phyloP scores from a whole-genome alignment of 345 rosid species.

The Gossypium rotundifolium region DNA sequence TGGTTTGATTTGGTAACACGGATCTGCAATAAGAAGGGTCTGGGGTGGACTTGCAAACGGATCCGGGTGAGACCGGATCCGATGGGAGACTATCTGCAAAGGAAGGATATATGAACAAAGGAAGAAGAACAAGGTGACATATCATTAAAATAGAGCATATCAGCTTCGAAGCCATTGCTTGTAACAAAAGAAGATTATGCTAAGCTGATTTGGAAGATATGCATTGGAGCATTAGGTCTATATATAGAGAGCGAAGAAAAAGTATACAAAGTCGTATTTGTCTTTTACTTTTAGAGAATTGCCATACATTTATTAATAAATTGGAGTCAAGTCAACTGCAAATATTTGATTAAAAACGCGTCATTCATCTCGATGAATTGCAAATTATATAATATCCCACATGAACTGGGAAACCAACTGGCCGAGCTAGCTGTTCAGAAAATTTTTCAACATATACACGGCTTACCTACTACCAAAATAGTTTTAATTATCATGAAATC shows the following conservation, averaged over 20 bases:
- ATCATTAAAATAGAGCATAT: background rate
- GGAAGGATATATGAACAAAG: conserved; percentile 2
- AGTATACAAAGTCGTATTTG: background rate
- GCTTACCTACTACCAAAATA: background rate
- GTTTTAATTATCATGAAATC: background rate
- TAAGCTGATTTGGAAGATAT: background rate
- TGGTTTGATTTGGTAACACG: conserved; percentile 41
- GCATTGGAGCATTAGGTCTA: background rate
- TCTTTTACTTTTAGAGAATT: background rate
- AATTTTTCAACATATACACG: background rate
- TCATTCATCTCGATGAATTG: background rate
- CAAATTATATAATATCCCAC: background rate
- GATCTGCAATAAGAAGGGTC: conserved; percentile 51
- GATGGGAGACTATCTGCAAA: conserved; percentile 3
- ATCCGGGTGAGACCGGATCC: conserved; percentile 20
- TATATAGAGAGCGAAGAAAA: background rate
- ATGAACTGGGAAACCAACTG: background rate
- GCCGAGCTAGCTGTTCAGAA: background rate
- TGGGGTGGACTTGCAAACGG: conserved; percentile 43
- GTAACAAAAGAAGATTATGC: background rate
- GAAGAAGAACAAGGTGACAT: background rate
- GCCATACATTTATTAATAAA: background rate
- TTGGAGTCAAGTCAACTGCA: conserved; percentile 7
- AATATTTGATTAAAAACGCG: background rate
- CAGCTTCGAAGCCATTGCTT: conserved; percentile 4